These are phyloP conservation scores for Aspergillus persii DNA, from an alignment of 2,329 filamentous ascomycete species.

Conservation along the genomic window DNA sequence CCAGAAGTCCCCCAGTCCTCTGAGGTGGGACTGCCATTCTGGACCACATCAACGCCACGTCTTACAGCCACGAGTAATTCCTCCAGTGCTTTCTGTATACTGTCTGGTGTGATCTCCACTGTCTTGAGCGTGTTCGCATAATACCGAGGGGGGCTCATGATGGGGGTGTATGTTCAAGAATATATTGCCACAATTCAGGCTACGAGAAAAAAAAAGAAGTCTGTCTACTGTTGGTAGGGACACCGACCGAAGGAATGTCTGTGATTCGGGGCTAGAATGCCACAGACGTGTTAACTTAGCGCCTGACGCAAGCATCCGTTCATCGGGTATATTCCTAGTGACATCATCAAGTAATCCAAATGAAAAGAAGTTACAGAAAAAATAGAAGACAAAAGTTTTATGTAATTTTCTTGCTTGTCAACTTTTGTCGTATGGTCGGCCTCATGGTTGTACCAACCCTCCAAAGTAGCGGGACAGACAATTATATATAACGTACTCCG, in stretches of 20 bases:
- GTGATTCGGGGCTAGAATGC: not conserved
- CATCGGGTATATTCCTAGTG: not conserved
- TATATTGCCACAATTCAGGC: not conserved
- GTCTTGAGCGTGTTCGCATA: constrained; percentile 27
- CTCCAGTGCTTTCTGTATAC: constrained; percentile 21
- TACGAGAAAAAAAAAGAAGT: not conserved
- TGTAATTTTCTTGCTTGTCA: too few relatives aligned
- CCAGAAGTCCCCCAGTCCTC: constrained; percentile 25
- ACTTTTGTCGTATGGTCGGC: too few relatives aligned
- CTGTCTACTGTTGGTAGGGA: not conserved
- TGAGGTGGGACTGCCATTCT: constrained; percentile 20
- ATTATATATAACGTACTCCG: too few relatives aligned
- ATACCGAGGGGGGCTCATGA: constrained; percentile 20
- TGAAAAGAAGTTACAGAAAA: too few relatives aligned
- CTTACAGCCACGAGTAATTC: constrained; percentile 31
- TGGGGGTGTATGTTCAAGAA: not conserved
- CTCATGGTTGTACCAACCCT: too few relatives aligned
- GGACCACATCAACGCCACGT: constrained; percentile 27
- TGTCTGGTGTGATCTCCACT: constrained; percentile 15
- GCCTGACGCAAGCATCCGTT: not conserved
- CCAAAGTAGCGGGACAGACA: too few relatives aligned
- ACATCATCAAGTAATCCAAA: not conserved
- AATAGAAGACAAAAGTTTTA: too few relatives aligned
- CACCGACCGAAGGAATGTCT: not conserved
- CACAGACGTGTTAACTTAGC: not conserved